Evolutionary conservation across 2,329 filamentous ascomycete species (phyloP), one percentile per base, ranked within the genome.

Genomic region (Cladosporium sp.): DNA sequence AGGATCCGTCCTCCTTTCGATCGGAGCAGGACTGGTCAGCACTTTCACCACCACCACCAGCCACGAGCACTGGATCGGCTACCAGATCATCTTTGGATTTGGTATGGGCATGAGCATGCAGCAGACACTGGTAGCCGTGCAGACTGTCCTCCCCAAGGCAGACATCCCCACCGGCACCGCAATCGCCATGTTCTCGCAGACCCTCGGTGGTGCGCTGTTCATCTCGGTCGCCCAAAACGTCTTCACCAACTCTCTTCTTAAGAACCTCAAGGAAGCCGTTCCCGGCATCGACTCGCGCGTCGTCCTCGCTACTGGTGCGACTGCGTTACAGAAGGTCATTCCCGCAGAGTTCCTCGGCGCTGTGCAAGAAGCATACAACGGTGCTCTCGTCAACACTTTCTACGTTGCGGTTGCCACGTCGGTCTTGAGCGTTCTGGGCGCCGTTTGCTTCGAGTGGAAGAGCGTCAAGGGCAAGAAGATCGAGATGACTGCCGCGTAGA

Each of bases 331-430:
- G 66, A 73, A 78, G 0, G 74, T 79, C 1, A 85, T 91, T 28
- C 79, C 83, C 0, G 68, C 76, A 0, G 70, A 85, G 66, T 84
- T 81, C 65, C 74, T 88, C 5, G 72, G 75, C 1, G 77, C 79
- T 0, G 88, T 93, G 10, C 79, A 88, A 1, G 68, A 79, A 0
- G 89, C 88, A 0, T 92, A 92, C 77, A 91, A 91, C 72, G 74
- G 79, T 26, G 81, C 88, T 0, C 75, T 92, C 43, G 82, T 82
- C 1, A 77, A 83, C 65, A 83, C 84, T 0, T 91, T 89, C 72
- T 84, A 86, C 67, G 85, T 91, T 10, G 83, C 82, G 1, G 78
- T 89, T 8, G 83, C 84, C 1, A 78, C 88, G 71, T 80, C 82
- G 0, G 79, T 79, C 8, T 64, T 88, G 10, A 83, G 81, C 5